Conservation (phyloP, 176 grass and related monocot genomes). For the Aechmea fasciata region DNA sequence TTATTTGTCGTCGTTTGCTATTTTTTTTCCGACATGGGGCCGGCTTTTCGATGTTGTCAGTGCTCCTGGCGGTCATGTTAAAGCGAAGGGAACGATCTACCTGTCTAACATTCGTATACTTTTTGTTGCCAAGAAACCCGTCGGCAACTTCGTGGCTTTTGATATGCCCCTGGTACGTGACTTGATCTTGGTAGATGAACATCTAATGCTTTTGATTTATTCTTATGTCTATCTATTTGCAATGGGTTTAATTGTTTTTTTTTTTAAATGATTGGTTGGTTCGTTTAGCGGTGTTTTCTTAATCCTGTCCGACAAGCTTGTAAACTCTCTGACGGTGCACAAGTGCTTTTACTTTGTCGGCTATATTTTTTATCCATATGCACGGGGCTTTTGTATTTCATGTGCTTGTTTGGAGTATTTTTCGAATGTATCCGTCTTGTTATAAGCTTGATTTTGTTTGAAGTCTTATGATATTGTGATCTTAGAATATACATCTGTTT, state of each 20-base stretch:
- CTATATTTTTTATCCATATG: no score
- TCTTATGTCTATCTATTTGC: no score
- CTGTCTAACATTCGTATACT: slow-evolving; percentile 94
- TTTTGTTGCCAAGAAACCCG: slow-evolving; percentile 74
- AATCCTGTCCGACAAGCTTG: no score
- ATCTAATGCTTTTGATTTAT: no score
- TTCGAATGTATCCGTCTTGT: background rate
- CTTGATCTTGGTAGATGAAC: background rate
- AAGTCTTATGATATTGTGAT: background rate
- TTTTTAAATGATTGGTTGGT: no score
- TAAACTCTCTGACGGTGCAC: no score
- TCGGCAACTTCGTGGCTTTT: slow-evolving; percentile 81
- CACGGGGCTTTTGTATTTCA: no score
- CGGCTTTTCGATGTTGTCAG: slow-evolving; percentile 25
- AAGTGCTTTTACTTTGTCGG: no score
- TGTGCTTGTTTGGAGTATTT: no score
- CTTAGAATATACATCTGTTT: background rate
- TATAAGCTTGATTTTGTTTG: background rate
- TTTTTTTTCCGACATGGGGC: background rate
- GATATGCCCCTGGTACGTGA: slow-evolving; percentile 82
- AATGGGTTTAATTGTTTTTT: no score
- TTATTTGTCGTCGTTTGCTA: background rate
- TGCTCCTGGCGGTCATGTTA: slow-evolving; percentile 59
- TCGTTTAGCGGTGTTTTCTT: no score
- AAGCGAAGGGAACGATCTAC: slow-evolving; percentile 85